Conservation (phyloP, 495 filamentous ascomycete species). For the Elasticomyces elasticus region DNA sequence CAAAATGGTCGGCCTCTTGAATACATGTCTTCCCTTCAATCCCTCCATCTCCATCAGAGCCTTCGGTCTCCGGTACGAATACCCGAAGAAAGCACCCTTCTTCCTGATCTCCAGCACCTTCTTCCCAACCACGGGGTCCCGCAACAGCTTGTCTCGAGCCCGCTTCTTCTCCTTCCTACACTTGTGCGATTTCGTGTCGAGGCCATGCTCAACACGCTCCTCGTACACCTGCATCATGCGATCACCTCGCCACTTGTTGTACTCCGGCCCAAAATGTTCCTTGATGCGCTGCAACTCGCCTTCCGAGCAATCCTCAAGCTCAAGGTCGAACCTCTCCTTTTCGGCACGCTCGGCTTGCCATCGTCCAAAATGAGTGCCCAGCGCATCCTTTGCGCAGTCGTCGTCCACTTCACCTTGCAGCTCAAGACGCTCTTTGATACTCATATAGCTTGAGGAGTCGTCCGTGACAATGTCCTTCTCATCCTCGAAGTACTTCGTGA, state of each 20-base stretch:
- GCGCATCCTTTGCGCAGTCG: background rate
- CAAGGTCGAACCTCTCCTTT: constrained; percentile 14
- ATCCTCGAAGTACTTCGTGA: constrained; percentile 86
- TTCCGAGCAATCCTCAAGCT: constrained; percentile 18
- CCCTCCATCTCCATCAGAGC: constrained; percentile 6
- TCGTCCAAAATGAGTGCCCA: constrained; percentile 15
- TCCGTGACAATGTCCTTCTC: constrained; percentile 54
- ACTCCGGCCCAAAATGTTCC: constrained; percentile 17
- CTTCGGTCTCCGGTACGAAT: constrained; percentile 64
- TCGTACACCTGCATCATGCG: constrained; percentile 15
- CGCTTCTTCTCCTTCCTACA: constrained; percentile 53
- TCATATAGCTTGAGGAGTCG: constrained; percentile 28
- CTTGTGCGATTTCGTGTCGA: background rate
- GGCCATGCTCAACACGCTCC: constrained; percentile 5
- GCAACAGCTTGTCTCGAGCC: constrained; percentile 66
- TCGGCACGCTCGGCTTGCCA: constrained; percentile 5
- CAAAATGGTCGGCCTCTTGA: constrained; percentile 9
- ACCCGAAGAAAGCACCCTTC: constrained; percentile 76
- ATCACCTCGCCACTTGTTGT: constrained; percentile 17
- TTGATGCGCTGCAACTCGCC: constrained; percentile 19
- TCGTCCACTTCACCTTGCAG: constrained; percentile 4
- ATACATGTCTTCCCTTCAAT: background rate
- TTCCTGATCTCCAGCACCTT: constrained; percentile 69
- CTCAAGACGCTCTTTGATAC: constrained; percentile 20
- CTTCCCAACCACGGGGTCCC: constrained; percentile 54